Percentiles rank a stretch among this genome's conserved stretches.
Conservation (phyloP, 148 eudicot genomes). For the Arbutus unedo region DNA sequence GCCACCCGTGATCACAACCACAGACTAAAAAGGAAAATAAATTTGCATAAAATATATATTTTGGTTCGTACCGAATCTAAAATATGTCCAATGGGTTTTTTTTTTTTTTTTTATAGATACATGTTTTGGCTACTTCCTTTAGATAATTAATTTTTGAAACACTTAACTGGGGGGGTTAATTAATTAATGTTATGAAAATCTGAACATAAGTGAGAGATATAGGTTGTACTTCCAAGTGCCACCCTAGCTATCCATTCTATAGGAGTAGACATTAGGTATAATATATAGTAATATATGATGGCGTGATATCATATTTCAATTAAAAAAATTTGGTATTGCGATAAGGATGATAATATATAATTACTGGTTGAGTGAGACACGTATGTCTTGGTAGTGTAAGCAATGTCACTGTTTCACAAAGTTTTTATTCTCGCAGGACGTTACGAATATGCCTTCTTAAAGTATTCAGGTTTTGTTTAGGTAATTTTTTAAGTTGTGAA, state of each 20-base stretch:
- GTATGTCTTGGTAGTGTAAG: not conserved
- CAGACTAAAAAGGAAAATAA: not conserved
- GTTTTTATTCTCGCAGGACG: too few species aligned
- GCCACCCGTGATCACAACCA: constrained; percentile 14
- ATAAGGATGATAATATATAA: too few species aligned
- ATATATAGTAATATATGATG: too few species aligned
- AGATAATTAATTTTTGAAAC: not conserved
- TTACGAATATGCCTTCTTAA: not conserved
- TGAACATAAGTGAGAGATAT: too few species aligned
- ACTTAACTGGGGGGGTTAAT: not conserved
- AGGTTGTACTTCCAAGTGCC: too few species aligned
- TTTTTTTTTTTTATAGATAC: not conserved
- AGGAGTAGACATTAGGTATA: too few species aligned
- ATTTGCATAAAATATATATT: not conserved
- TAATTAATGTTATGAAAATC: not conserved
- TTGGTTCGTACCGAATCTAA: not conserved
- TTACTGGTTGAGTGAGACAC: not conserved
- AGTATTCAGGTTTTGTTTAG: not conserved
- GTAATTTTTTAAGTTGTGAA: not conserved
- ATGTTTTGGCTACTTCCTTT: not conserved
- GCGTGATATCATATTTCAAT: too few species aligned
- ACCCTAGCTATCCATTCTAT: too few species aligned
- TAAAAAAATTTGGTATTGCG: too few species aligned
- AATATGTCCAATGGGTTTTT: not conserved
- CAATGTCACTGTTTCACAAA: not conserved